A percentile compares a stretch with the other conserved stretches of the same genome.
These are phyloP conservation scores for Angomonas ambiguus DNA, from an alignment of 208 protist species.

Conservation along the genomic window DNA sequence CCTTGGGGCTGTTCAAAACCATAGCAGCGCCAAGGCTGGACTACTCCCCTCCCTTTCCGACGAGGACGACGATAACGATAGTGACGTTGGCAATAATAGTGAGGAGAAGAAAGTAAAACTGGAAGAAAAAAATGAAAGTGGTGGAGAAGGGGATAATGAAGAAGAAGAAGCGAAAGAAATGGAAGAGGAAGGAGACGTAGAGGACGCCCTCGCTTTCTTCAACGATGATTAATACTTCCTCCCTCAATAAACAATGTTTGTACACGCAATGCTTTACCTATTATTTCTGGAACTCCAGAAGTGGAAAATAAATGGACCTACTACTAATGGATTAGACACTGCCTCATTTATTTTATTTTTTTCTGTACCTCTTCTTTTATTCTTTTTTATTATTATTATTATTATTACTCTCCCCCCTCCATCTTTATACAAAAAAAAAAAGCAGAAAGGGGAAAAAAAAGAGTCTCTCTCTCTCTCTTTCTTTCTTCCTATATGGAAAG, in stretches of 20 bases:
- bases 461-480: neutral
- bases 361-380: conserved; percentile 8
- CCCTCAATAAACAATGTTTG: neutral
- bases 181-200: conserved; percentile 34
- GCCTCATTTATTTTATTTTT: conserved; percentile 12
- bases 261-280: neutral
- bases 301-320: neutral
- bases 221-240: conserved; percentile 11
- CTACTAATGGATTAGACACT: neutral
- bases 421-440: neutral
- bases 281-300: neutral
- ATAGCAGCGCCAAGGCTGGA: conserved; percentile 2
- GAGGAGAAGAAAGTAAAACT: conserved; percentile 9
- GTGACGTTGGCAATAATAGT: neutral
- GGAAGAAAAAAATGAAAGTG: neutral
- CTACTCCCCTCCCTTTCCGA: neutral
- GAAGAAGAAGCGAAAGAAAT: conserved; percentile 8
- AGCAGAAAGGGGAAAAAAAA: neutral
- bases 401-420: neutral
- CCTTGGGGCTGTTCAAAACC: no score
- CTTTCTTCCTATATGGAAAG: neutral
- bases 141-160: neutral
- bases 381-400: conserved; percentile 8
- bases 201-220: conserved; percentile 52
- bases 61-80: neutral